These are phyloP conservation scores for Akebia trifoliata DNA, from an alignment of 164 flowering plant species.

Conservation along the genomic window DNA sequence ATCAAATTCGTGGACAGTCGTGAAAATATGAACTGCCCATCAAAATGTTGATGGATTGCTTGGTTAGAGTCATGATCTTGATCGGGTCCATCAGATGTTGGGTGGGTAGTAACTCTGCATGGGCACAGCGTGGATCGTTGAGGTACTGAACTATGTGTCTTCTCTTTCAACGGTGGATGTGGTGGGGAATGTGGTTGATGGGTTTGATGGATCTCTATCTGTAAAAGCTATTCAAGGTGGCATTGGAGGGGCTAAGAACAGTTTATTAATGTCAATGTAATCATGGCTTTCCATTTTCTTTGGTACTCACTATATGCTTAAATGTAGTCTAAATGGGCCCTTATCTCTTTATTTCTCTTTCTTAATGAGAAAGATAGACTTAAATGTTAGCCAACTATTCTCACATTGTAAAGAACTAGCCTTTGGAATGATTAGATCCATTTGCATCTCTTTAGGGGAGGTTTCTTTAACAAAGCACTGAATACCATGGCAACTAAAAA, in stretches of 20 bases:
- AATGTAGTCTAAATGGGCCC: constrained; percentile 15
- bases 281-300: constrained; percentile 21
- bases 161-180: constrained; percentile 3
- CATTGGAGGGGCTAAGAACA: constrained; percentile 5
- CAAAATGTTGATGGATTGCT: not conserved
- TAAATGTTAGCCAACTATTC: constrained; percentile 16
- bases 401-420: not conserved
- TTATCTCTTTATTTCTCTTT: constrained; percentile 1
- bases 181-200: constrained; percentile 3
- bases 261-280: constrained; percentile 19
- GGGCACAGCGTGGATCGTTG: not conserved
- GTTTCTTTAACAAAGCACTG: constrained; percentile 5
- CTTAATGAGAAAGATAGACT: constrained; percentile 3
- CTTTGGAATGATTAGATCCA: constrained; percentile 3
- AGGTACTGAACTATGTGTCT: not conserved
- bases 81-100: not conserved
- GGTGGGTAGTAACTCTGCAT: no score
- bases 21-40: not conserved
- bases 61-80: not conserved
- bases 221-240: constrained; percentile 9
- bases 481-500: not conserved
- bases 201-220: constrained; percentile 3
- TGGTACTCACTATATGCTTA: constrained; percentile 17
- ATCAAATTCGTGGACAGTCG: not conserved
- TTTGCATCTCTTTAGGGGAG: constrained; percentile 1